A percentile compares a stretch with the other conserved stretches of the same genome.
phyloP scores from a whole-genome alignment of 2,329 filamentous ascomycete genomes.

The Penicillium sp. region DNA sequence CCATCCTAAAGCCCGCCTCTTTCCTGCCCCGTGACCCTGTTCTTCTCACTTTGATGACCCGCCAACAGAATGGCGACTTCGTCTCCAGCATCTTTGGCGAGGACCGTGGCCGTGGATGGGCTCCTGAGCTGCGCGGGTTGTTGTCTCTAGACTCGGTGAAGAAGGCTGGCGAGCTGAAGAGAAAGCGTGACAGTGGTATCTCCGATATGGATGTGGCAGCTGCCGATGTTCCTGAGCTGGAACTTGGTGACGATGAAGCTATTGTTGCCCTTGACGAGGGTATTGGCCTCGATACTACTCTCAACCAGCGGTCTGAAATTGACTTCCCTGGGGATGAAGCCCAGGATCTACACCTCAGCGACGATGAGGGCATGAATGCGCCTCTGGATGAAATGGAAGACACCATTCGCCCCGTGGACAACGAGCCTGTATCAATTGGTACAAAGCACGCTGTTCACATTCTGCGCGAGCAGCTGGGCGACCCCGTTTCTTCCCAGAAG shows the following conservation, averaged over 20 bases:
- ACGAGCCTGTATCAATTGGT: slow-evolving; percentile 81
- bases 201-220: slow-evolving; percentile 74
- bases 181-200: slow-evolving; percentile 87
- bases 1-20: slow-evolving; percentile 77
- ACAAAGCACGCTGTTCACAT: slow-evolving; percentile 97
- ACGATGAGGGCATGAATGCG: slow-evolving; percentile 49
- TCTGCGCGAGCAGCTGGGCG: slow-evolving; percentile 82
- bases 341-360: slow-evolving; percentile 44
- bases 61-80: slow-evolving; percentile 89
- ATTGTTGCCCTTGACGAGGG: slow-evolving; percentile 50
- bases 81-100: slow-evolving; percentile 84
- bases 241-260: slow-evolving; percentile 67
- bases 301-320: slow-evolving; percentile 59
- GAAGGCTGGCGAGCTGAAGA: slow-evolving; percentile 78
- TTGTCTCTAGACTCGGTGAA: slow-evolving; percentile 82
- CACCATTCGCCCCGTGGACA: slow-evolving; percentile 79
- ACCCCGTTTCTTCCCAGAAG: slow-evolving; percentile 66
- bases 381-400: slow-evolving; percentile 71
- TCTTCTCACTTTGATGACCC: slow-evolving; percentile 81
- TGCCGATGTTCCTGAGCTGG: slow-evolving; percentile 61
- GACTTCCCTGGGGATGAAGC: slow-evolving; percentile 65
- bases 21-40: slow-evolving; percentile 88
- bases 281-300: slow-evolving; percentile 50
- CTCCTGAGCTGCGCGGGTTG: slow-evolving; percentile 88
- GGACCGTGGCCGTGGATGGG: slow-evolving; percentile 76